A percentile compares a stretch with the other conserved stretches of the same genome.
Conservation (phyloP, 1,284 basidiomycete species). For the Pyrrhoderma noxium region DNA sequence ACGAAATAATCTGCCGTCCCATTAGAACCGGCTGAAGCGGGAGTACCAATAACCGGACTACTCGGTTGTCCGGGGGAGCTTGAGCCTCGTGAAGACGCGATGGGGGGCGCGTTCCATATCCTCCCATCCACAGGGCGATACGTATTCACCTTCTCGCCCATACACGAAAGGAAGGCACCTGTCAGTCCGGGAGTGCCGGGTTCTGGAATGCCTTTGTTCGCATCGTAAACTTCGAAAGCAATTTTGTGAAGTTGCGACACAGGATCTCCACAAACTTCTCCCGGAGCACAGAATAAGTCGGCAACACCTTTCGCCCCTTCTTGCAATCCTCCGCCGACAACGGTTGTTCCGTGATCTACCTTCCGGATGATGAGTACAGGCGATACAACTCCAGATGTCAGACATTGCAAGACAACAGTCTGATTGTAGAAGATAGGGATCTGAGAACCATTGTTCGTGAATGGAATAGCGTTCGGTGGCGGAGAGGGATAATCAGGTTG, state of each 20-base stretch:
- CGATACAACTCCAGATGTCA: conserved; percentile 89
- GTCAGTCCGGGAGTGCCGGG: conserved; percentile 65
- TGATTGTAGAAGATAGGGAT: conserved; percentile 94
- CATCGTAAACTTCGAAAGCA: conserved; percentile 82
- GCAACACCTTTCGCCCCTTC: conserved; percentile 77
- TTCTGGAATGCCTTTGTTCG: conserved; percentile 58
- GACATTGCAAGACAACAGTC: conserved; percentile 89
- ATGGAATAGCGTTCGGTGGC: conserved; percentile 81
- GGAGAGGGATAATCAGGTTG: conserved; percentile 83
- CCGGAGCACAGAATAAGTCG: conserved; percentile 70
- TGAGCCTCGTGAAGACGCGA: conserved; percentile 35
- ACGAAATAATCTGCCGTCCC: conserved; percentile 60
- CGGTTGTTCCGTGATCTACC: conserved; percentile 85
- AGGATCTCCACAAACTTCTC: conserved; percentile 88
- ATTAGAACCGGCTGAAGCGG: conserved; percentile 34
- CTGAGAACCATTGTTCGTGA: conserved; percentile 71
- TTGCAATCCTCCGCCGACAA: conserved; percentile 81
- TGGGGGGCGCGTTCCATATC: conserved; percentile 50
- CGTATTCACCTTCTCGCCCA: conserved; percentile 85
- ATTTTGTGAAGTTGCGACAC: conserved; percentile 95
- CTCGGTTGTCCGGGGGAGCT: conserved; percentile 58
- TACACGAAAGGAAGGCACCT: conserved; percentile 78
- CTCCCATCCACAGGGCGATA: conserved; percentile 79
- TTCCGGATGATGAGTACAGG: conserved; percentile 91
- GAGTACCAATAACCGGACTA: conserved; percentile 61